Percentiles rank a stretch among this genome's conserved stretches.
Evolutionary conservation across 805 yeast genomes (phyloP).

Genomic region (Candida patagonica): DNA sequence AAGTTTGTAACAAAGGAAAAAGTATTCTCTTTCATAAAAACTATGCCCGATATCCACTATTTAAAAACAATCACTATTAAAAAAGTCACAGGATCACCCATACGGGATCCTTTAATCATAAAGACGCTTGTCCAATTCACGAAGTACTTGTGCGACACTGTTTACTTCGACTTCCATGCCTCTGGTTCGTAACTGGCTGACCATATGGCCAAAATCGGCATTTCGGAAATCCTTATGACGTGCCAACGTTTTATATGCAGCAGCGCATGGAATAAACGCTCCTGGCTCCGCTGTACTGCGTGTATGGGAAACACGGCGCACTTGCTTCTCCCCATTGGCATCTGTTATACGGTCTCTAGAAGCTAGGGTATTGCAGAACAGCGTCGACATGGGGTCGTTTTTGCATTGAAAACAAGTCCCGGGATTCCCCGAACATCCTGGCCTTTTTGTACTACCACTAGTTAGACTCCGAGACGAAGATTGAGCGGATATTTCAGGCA

Average conservation of each 20-base stretch:
- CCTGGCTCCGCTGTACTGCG: slow-evolving; percentile 13
- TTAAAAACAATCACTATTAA: slow-evolving; percentile 1
- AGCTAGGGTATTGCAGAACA: slow-evolving; percentile 82
- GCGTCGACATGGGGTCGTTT: slow-evolving; percentile 76
- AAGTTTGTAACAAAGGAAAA: no score
- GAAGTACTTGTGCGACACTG: slow-evolving; percentile 72
- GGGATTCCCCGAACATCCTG: slow-evolving; percentile 75
- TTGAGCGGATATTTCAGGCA: slow-evolving; percentile 28
- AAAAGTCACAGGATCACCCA: background rate
- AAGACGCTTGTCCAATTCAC: slow-evolving; percentile 68
- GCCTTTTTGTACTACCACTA: background rate
- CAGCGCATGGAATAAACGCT: slow-evolving; percentile 75
- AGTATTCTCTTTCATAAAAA: background rate
- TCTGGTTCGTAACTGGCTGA: slow-evolving; percentile 64
- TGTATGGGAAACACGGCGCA: slow-evolving; percentile 4
- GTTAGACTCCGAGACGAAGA: slow-evolving; percentile 3
- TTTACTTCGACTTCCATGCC: slow-evolving; percentile 93
- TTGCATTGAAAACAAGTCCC: slow-evolving; percentile 82
- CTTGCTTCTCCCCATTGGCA: background rate
- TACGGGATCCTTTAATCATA: slow-evolving; percentile 29
- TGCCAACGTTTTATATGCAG: slow-evolving; percentile 79
- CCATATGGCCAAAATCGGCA: slow-evolving; percentile 65
- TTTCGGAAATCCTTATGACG: slow-evolving; percentile 69
- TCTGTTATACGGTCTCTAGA: slow-evolving; percentile 22
- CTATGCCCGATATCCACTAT: background rate